These are phyloP conservation scores for Lachnellula occidentalis DNA, from an alignment of 2,329 filamentous ascomycete genomes.

Conservation along the genomic window DNA sequence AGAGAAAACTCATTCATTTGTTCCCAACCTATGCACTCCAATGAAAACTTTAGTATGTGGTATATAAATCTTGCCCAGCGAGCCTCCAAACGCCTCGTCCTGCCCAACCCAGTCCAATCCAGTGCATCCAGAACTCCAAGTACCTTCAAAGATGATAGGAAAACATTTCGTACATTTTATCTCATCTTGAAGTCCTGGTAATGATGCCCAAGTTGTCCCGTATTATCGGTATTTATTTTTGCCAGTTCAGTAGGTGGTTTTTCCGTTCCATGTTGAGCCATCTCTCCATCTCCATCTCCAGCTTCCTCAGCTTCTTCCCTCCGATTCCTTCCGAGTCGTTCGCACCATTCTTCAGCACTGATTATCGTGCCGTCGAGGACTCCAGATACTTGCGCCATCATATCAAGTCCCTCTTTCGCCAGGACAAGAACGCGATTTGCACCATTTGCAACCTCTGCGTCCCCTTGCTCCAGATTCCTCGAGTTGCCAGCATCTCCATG, in stretches of 20 bases:
- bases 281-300: not conserved
- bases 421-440: slow-evolving; percentile 79
- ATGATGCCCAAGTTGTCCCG: slow-evolving; percentile 5
- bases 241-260: slow-evolving; percentile 13
- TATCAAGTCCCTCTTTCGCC: slow-evolving; percentile 85
- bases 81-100: not conserved
- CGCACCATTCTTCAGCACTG: slow-evolving; percentile 89
- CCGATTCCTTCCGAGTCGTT: slow-evolving; percentile 55
- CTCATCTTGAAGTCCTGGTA: slow-evolving; percentile 19
- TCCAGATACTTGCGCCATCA: slow-evolving; percentile 85
- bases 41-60: not conserved
- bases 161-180: slow-evolving; percentile 10
- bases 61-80: not conserved
- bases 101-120: not conserved
- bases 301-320: slow-evolving; percentile 23
- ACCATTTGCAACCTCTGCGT: slow-evolving; percentile 44
- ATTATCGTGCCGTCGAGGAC: slow-evolving; percentile 85
- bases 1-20: not conserved
- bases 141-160: not conserved
- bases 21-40: not conserved
- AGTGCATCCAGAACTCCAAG: not conserved
- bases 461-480: slow-evolving; percentile 36
- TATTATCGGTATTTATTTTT: slow-evolving; percentile 1
- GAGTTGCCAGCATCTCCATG: slow-evolving; percentile 24
- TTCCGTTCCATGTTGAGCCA: slow-evolving; percentile 6